These are phyloP conservation scores for Haplographium delicatum DNA, from an alignment of 495 filamentous ascomycete species.

Conservation along the genomic window DNA sequence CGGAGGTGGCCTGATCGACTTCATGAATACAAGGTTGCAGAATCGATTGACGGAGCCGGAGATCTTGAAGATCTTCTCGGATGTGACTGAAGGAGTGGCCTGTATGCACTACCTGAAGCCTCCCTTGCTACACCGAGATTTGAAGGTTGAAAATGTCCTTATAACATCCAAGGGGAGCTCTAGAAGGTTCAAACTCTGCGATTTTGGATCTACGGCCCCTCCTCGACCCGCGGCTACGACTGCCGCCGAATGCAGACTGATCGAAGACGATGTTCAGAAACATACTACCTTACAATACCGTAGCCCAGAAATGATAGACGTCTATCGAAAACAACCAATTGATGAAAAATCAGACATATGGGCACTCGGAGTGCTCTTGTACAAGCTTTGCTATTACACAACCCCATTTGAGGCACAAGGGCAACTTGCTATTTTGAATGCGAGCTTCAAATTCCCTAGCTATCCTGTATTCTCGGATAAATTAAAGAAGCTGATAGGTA, in stretches of 20 bases:
- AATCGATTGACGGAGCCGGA: slow-evolving; percentile 96
- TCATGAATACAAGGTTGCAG: slow-evolving; percentile 98
- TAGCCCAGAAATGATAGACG: slow-evolving; percentile 98
- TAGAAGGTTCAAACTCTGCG: slow-evolving; percentile 85
- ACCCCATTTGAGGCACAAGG: slow-evolving; percentile 97
- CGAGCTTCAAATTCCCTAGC: slow-evolving; percentile 84
- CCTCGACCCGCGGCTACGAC: slow-evolving; percentile 81
- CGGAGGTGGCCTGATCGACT: slow-evolving; percentile 91
- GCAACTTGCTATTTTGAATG: slow-evolving; percentile 96
- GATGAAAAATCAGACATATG: slow-evolving; percentile 99
- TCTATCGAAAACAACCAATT: slow-evolving; percentile 92
- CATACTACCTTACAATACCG: slow-evolving; percentile 97
- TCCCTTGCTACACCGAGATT: slow-evolving; percentile 84
- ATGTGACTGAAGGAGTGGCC: slow-evolving; percentile 92
- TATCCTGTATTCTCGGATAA: slow-evolving; percentile 87
- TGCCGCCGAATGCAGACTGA: slow-evolving; percentile 76
- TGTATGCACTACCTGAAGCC: slow-evolving; percentile 99
- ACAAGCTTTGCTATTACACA: slow-evolving; percentile 99
- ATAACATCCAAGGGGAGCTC: slow-evolving; percentile 62
- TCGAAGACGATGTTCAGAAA: slow-evolving; percentile 95
- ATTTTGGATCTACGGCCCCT: slow-evolving; percentile 89
- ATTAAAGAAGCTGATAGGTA: slow-evolving; percentile 87
- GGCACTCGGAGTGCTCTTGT: slow-evolving; percentile 91
- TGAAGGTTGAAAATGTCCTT: slow-evolving; percentile 97
- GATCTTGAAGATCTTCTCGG: slow-evolving; percentile 92